Base-by-base conservation (phyloP, 345 rosid genomes). In the Clausena lansium region DNA sequence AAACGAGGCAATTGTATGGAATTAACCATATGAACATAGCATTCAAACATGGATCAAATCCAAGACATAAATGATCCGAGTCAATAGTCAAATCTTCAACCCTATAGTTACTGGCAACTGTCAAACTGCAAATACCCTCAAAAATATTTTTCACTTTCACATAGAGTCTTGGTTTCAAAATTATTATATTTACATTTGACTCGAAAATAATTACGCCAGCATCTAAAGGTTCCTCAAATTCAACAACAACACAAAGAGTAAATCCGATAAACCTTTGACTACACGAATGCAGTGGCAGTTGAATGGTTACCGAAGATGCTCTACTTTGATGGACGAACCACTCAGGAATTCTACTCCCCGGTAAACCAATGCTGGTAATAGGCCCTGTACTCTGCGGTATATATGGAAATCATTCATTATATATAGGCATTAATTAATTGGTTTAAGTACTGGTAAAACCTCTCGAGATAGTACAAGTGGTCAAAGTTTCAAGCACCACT, bases 301-400 rank as follows among this genome's bases (percentile, higher is more conserved):
- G 78, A 60, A 85, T 78, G 30, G 76, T 84, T 77, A 82, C 60
- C 17, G 71, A 85, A 67, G 47, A 30, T 71, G 74, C 82, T 22
- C 47, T 69, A 62, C 74, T 82, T 71, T 58, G 78, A 72, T 71
- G 8, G 78, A 39, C 70, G 36, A 85, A 82, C 87, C 80, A 85
- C 45, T 80, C 78, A 6, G 83, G 82, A 38, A 80, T 77, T 65
- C 75, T 80, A 20, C 38, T 74, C 2, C 62, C 85, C 0, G 76
- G 76, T 27, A 66, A 76, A 38, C 52, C 55, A 38, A 9, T 4
- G 73, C 33, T 58, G 35, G 39, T 3, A 45, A 45, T 3, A 11
- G 10, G 15, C 50, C 50, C 50, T 17, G 15, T 13, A 13, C 13
- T 45, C 50, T 45, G 50, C 17, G 17, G 0, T 45, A 45, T 3